A percentile compares a stretch with the other conserved stretches of the same genome.
Evolutionary conservation across 768 basidiomycete species (phyloP).

Genomic region (Mycena floridula): DNA sequence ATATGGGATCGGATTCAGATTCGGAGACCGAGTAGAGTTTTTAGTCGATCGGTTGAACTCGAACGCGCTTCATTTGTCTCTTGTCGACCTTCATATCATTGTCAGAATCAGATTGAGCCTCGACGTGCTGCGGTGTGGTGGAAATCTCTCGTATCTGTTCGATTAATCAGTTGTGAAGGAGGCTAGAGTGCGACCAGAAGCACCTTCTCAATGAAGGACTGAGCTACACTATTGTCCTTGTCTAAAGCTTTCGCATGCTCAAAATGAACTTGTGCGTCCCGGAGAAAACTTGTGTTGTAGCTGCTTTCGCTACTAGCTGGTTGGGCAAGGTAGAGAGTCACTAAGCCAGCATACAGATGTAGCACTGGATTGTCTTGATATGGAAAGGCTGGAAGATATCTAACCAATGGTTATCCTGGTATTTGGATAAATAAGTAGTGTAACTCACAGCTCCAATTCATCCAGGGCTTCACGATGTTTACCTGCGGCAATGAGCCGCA

Average conservation of each 20-base stretch:
- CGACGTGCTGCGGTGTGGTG: not conserved
- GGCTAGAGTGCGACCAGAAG: too few species aligned
- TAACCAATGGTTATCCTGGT: constrained; percentile 25
- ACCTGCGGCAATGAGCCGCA: constrained; percentile 54
- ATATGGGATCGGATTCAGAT: constrained; percentile 79
- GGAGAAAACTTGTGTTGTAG: constrained; percentile 30
- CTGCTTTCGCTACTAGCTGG: constrained; percentile 9
- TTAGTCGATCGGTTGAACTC: constrained; percentile 7
- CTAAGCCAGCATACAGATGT: constrained; percentile 78
- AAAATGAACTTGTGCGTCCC: constrained; percentile 59
- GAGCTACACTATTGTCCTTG: constrained; percentile 46
- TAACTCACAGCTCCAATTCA: constrained; percentile 75
- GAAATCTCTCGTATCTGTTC: too few species aligned
- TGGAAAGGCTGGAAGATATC: constrained; percentile 84
- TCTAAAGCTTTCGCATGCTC: constrained; percentile 59
- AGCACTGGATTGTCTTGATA: constrained; percentile 77
- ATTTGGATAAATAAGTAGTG: not conserved
- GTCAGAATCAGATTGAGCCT: constrained; percentile 13
- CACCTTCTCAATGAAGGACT: constrained; percentile 50
- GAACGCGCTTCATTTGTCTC: constrained; percentile 29
- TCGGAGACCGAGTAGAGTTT: too few species aligned
- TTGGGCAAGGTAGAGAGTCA: constrained; percentile 60
- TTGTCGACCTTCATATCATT: constrained; percentile 16
- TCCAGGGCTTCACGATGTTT: constrained; percentile 69
- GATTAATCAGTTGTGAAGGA: too few species aligned